Percentiles rank a stretch among this genome's conserved stretches.
These are phyloP conservation scores for Talaromyces albobiverticillius DNA, from an alignment of 2,329 filamentous ascomycete species.

Conservation along the genomic window DNA sequence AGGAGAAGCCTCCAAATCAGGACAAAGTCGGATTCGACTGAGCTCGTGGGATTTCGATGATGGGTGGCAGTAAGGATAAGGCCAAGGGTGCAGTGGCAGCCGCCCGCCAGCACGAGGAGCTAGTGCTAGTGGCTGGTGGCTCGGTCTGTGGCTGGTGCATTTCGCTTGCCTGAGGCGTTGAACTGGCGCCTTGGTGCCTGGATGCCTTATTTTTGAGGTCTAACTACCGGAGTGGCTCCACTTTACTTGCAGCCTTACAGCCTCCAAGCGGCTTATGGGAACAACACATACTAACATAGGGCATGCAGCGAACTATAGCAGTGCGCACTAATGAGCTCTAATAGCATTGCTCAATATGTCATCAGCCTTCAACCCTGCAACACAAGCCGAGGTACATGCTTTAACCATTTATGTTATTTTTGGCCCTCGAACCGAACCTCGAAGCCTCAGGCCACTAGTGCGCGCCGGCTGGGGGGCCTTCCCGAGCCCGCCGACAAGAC, in stretches of 20 bases:
- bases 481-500: background rate
- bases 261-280: background rate
- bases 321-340: no score
- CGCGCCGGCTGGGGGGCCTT: no score
- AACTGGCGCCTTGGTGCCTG: background rate
- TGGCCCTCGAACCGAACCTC: no score
- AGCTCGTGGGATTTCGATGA: constrained; percentile 9
- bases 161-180: background rate
- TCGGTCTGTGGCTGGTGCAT: background rate
- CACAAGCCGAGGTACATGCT: no score
- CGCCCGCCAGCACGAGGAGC: constrained; percentile 1
- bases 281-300: no score
- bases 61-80: no score
- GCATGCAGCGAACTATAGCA: no score
- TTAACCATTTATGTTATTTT: no score
- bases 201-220: background rate
- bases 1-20: constrained; percentile 2
- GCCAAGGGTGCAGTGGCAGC: constrained; percentile 14
- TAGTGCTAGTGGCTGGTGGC: background rate
- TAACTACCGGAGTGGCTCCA: background rate
- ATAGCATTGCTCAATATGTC: no score
- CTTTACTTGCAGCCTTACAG: constrained; percentile 1
- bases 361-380: no score
- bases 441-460: background rate
- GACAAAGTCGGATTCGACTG: background rate